Base-by-base conservation (phyloP, 2,329 filamentous ascomycete genomes). In the Epichloe uncinata region DNA sequence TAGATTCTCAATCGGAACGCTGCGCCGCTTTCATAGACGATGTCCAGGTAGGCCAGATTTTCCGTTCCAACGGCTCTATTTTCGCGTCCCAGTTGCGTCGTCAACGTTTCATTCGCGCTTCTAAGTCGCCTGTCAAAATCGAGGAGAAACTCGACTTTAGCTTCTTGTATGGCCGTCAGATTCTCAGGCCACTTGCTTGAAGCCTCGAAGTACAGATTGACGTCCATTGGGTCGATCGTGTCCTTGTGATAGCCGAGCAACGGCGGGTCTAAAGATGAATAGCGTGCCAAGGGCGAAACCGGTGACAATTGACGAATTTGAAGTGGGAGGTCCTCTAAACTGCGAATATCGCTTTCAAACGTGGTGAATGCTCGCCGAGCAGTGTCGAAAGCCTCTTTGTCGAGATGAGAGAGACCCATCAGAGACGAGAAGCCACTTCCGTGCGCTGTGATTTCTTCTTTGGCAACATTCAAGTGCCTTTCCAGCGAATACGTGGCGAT, bases 171-270 rank as follows among this genome's bases (percentile, higher is more conserved):
- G 5, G 91, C 90, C 3, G 79, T 79, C 8, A 97, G 69, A 61
- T 94, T 88, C 61, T 97, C 90, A 0, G 93, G 93, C 93, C 93
- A 98, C 57, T 87, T 84, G 43, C 82, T 84, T 6, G 93, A 97
- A 4, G 85, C 87, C 68, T 98, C 93, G 58, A 98, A 97, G 61
- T 91, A 90, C 45, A 98, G 74, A 41, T 89, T 77, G 34, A 94
- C 78, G 56, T 94, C 83, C 56, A 90, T 84, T 0, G 87, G 84
- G 26, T 65, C 62, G 49, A 72, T 58, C 16, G 66, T 58, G 1
- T 66, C 68, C 18, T 70, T 72, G 46, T 69, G 67, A 13, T 73
- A 70, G 22, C 69, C 69, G 38, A 73, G 64, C 22, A 55, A 53
- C 0, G 67, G 67, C 13, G 62, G 58, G 4, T 65, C 57, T 8